Evolutionary conservation across 2,329 filamentous ascomycete genomes (phyloP), one percentile per base, ranked within the genome.

Genomic region (Macrophomina pseudophaseolina): DNA sequence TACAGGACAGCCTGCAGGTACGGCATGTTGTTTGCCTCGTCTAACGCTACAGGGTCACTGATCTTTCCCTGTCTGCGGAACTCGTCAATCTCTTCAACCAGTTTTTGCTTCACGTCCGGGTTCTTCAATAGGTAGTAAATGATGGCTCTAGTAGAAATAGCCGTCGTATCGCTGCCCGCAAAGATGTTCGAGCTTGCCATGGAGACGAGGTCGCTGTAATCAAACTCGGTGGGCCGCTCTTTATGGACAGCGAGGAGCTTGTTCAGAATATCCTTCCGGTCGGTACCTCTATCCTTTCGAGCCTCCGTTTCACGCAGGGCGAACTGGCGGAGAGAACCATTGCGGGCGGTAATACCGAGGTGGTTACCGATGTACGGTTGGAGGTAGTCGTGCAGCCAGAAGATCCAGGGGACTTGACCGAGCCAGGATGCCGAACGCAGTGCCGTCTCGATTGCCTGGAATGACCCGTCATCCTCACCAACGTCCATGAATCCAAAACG

Each of bases 1-100:
- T 80, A 78, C 69, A 83, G 80, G 16, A 81, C 75, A 14, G 80
- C 80, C 64, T 80, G 76, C 3, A 83, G 73, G 69, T 81, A 83
- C 0, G 79, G 75, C 69, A 79, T 72, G n/a, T 72, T 68, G 58
- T 73, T 72, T 14, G 66, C 68, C 18, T 71, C 70, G n/a, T 71
- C 60, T 32, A 70, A 71, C 0, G 65, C 69, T 0, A 67, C 67
- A 1, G 71, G 70, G 11, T 72, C 59, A 7, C 69, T 69, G 4
- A 73, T 32, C 16, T 62, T 44, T 5, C 70, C 71, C 4, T 54
- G 42, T 5, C 16, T 32, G 2, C 54, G 52, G 3, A 68, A 69
- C 2, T 66, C 53, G 28, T 74, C 71, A 4, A 75, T 66, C 49
- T 75, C 72, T 1, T 65, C 71, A 68, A 69, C 72, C 71, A 16